phyloP scores from a whole-genome alignment of 805 yeast species.

The Candida orba region DNA sequence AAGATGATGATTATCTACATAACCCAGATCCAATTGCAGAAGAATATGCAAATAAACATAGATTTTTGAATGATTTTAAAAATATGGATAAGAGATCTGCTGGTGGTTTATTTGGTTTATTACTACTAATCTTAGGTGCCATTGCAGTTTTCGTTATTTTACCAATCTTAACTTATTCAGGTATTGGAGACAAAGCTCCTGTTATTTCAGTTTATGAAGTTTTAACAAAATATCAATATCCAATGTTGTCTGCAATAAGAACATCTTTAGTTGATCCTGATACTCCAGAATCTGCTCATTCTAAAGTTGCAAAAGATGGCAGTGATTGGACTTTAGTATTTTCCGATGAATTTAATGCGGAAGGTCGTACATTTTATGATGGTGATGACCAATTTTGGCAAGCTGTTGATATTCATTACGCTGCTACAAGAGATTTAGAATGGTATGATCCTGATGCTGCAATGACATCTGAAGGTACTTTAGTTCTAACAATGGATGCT shows the following conservation, averaged over 20 bases:
- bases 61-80: slow-evolving; percentile 58
- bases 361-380: slow-evolving; percentile 40
- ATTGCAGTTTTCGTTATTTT: slow-evolving; percentile 64
- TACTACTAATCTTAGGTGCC: slow-evolving; percentile 52
- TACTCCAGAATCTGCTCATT: slow-evolving; percentile 46
- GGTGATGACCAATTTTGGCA: slow-evolving; percentile 44
- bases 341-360: slow-evolving; percentile 43
- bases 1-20: slow-evolving; percentile 89
- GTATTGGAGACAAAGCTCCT: slow-evolving; percentile 36
- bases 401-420: slow-evolving; percentile 38
- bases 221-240: slow-evolving; percentile 48
- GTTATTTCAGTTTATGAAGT: slow-evolving; percentile 27
- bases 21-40: slow-evolving; percentile 95
- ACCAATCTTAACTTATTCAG: slow-evolving; percentile 82
- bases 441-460: slow-evolving; percentile 48
- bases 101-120: slow-evolving; percentile 55
- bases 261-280: slow-evolving; percentile 60
- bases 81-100: slow-evolving; percentile 56
- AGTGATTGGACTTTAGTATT: slow-evolving; percentile 36
- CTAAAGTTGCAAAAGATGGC: slow-evolving; percentile 31
- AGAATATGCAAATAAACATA: slow-evolving; percentile 70
- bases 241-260: slow-evolving; percentile 44
- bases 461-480: slow-evolving; percentile 34
- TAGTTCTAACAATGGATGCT: slow-evolving; percentile 34
- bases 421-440: slow-evolving; percentile 42